phyloP scores from a whole-genome alignment of 495 filamentous ascomycete species.

The Penicillium psychrofluorescens region DNA sequence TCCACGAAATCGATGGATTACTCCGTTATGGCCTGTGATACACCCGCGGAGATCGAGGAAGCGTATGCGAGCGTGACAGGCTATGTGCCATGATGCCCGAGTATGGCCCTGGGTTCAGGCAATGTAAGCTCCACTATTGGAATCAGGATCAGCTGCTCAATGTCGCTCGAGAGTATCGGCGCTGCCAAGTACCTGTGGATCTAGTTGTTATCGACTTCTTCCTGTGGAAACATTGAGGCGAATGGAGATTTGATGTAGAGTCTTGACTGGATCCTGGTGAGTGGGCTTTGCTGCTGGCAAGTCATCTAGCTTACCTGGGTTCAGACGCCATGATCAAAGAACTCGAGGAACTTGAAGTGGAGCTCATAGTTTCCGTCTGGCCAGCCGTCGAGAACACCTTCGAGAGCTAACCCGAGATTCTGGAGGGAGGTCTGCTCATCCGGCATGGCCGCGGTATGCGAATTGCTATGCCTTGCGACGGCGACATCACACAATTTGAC shows the following conservation, averaged over 20 bases:
- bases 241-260: conserved; percentile 49
- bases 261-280: conserved; percentile 51
- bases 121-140: conserved; percentile 53
- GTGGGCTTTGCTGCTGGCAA: conserved; percentile 1
- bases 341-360: conserved; percentile 41
- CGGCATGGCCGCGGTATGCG: conserved; percentile 46
- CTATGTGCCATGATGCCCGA: conserved; percentile 54
- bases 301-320: conserved; percentile 2
- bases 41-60: conserved; percentile 43
- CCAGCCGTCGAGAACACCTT: conserved; percentile 47
- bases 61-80: conserved; percentile 45
- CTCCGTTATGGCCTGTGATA: conserved; percentile 51
- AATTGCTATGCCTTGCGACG: conserved; percentile 43
- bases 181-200: conserved; percentile 43
- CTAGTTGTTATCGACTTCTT: conserved; percentile 56
- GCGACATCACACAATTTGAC: conserved; percentile 49
- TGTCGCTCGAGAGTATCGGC: conserved; percentile 48
- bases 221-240: conserved; percentile 52
- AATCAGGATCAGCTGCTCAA: conserved; percentile 51
- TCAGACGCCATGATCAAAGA: conserved; percentile 48
- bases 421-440: conserved; percentile 45
- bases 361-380: conserved; percentile 57
- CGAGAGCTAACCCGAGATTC: conserved; percentile 48
- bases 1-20: conserved; percentile 48
- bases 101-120: conserved; percentile 56